These are phyloP conservation scores for Rhododendron mucronatum DNA, from an alignment of 148 eudicot species.

Conservation along the genomic window DNA sequence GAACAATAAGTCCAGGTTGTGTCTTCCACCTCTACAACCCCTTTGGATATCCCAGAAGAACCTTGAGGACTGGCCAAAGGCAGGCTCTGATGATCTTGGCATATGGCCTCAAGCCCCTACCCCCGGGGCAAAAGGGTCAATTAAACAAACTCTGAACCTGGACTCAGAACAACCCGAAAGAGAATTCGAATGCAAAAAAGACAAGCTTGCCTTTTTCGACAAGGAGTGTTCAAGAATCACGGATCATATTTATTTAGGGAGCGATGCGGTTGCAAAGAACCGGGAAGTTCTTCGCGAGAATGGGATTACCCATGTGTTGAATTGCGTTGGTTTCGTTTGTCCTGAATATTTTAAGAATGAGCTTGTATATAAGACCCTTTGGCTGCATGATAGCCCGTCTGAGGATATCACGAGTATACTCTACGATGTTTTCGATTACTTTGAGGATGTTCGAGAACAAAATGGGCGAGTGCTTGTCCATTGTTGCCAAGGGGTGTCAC, in stretches of 20 bases:
- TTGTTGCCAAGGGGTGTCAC: conserved; percentile 91
- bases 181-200: conserved; percentile 64
- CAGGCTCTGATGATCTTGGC: conserved; percentile 94
- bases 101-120: conserved; percentile 82
- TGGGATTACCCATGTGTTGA: conserved; percentile 85
- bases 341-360: conserved; percentile 90
- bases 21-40: conserved; percentile 75
- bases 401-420: conserved; percentile 94
- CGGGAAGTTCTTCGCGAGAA: conserved; percentile 61
- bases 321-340: conserved; percentile 92
- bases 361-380: conserved; percentile 79
- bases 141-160: conserved; percentile 14
- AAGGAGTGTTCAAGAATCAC: conserved; percentile 82
- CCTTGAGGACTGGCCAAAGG: conserved; percentile 85
- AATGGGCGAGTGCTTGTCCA: conserved; percentile 88
- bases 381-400: conserved; percentile 89
- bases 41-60: conserved; percentile 58
- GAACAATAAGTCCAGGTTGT: conserved; percentile 51
- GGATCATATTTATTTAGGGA: conserved; percentile 84
- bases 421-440: conserved; percentile 93
- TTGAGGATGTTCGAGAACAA: conserved; percentile 87
- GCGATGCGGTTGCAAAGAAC: conserved; percentile 79
- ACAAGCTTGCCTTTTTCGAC: conserved; percentile 76
- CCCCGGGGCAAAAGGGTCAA: conserved; percentile 55
- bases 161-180: conserved; percentile 16